Percentiles rank a stretch among this genome's conserved stretches.
These are phyloP conservation scores for Gelatoporia subvermispora DNA, from an alignment of 768 basidiomycete genomes.

Conservation along the genomic window DNA sequence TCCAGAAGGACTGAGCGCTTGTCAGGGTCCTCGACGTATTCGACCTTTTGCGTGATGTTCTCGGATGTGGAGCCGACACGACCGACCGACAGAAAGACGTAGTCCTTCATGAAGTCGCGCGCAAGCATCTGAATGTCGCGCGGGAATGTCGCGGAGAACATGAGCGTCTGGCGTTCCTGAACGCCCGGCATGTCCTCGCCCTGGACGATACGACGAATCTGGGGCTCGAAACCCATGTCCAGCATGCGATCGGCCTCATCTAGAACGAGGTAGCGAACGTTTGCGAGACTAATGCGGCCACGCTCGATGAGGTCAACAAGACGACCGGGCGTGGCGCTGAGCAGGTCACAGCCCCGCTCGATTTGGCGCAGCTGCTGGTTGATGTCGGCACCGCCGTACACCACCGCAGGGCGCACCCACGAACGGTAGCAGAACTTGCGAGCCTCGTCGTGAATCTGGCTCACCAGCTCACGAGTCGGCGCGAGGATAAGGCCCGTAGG, in stretches of 20 bases:
- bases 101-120: slow-evolving; percentile 95
- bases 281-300: slow-evolving; percentile 91
- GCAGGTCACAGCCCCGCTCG: slow-evolving; percentile 94
- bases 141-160: slow-evolving; percentile 99
- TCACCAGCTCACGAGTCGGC: slow-evolving; percentile 97
- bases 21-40: slow-evolving; percentile 96
- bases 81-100: slow-evolving; percentile 97
- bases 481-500: slow-evolving; percentile 97
- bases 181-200: slow-evolving; percentile 98
- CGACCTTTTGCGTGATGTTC: slow-evolving; percentile 99
- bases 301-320: slow-evolving; percentile 98
- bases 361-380: slow-evolving; percentile 89
- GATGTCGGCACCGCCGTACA: slow-evolving; percentile 99
- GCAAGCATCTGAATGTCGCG: slow-evolving; percentile 97
- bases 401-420: slow-evolving; percentile 98
- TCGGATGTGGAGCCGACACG: slow-evolving; percentile 98
- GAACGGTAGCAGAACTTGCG: slow-evolving; percentile 99
- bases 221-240: slow-evolving; percentile 99
- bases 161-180: slow-evolving; percentile 90
- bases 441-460: slow-evolving; percentile 98
- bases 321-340: slow-evolving; percentile 96
- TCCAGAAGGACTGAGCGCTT: slow-evolving; percentile 97
- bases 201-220: slow-evolving; percentile 96
- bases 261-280: slow-evolving; percentile 96
- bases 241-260: slow-evolving; percentile 99